Conservation (phyloP, 371 early-diverging fungal genomes). For the Mucor mucedo region DNA sequence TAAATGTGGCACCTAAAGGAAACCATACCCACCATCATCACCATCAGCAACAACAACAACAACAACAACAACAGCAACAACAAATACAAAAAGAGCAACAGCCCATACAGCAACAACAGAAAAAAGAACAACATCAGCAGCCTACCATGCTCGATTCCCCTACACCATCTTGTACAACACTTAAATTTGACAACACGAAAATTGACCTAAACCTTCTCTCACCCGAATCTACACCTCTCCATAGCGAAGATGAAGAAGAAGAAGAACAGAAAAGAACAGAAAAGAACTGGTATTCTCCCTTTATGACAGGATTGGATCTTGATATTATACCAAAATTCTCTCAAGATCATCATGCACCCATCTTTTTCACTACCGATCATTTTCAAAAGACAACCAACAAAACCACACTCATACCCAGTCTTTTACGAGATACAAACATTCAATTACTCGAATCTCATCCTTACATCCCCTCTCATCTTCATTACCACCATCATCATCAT, state of each 20-base stretch:
- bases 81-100: no score
- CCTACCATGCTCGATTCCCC: not conserved
- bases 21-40: not conserved
- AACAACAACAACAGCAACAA: not conserved
- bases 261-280: no score
- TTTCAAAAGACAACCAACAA: not conserved
- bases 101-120: no score
- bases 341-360: conserved; percentile 17
- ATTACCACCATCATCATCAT: not conserved
- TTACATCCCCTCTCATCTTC: conserved; percentile 26
- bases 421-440: not conserved
- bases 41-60: not conserved
- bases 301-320: conserved; percentile 38
- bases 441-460: conserved; percentile 35
- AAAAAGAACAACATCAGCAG: not conserved
- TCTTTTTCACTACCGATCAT: conserved; percentile 3
- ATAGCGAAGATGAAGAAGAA: conserved; percentile 24
- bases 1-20: not conserved
- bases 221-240: conserved; percentile 21
- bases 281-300: conserved; percentile 41
- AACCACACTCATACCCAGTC: not conserved
- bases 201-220: conserved; percentile 10
- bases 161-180: conserved; percentile 13
- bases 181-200: not conserved
- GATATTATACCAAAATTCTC: conserved; percentile 28